These are phyloP conservation scores for Sporothrix luriei DNA, from an alignment of 2,329 filamentous ascomycete genomes.

Conservation along the genomic window DNA sequence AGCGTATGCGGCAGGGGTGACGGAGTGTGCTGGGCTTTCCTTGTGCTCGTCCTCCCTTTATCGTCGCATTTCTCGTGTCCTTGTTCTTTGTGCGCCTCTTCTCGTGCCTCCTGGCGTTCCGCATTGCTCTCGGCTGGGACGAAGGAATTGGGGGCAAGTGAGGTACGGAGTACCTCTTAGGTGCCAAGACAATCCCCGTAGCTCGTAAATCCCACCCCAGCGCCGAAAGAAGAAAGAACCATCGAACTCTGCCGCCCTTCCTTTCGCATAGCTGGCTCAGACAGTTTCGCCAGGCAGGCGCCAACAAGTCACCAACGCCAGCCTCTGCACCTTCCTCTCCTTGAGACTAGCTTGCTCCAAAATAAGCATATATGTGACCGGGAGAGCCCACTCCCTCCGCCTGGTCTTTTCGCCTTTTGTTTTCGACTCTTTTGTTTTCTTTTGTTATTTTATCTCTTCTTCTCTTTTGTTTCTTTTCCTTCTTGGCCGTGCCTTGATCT, in stretches of 20 bases:
- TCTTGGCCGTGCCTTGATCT: slow-evolving; percentile 2
- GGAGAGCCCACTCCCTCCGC: neutral
- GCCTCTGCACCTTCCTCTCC: neutral
- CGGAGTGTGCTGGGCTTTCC: slow-evolving; percentile 1
- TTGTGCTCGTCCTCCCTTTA: neutral
- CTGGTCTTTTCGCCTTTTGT: neutral
- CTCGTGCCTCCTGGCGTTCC: neutral
- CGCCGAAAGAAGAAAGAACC: slow-evolving; percentile 15
- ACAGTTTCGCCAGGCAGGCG: slow-evolving; percentile 10
- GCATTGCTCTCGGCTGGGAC: neutral
- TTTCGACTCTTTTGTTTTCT: neutral
- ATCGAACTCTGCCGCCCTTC: neutral
- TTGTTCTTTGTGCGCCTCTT: neutral
- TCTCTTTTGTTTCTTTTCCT: neutral
- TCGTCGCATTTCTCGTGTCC: neutral
- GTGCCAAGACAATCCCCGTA: neutral
- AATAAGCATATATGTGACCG: slow-evolving; percentile 25
- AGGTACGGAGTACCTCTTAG: neutral
- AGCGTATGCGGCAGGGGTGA: slow-evolving; percentile 9
- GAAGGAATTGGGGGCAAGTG: neutral
- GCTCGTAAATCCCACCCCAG: neutral
- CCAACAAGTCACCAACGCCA: neutral
- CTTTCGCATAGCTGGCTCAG: neutral
- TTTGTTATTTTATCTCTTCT: neutral
- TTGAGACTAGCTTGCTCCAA: slow-evolving; percentile 9